Conservation (phyloP, 164 flowering plant genomes). For the Pachysandra terminalis region DNA sequence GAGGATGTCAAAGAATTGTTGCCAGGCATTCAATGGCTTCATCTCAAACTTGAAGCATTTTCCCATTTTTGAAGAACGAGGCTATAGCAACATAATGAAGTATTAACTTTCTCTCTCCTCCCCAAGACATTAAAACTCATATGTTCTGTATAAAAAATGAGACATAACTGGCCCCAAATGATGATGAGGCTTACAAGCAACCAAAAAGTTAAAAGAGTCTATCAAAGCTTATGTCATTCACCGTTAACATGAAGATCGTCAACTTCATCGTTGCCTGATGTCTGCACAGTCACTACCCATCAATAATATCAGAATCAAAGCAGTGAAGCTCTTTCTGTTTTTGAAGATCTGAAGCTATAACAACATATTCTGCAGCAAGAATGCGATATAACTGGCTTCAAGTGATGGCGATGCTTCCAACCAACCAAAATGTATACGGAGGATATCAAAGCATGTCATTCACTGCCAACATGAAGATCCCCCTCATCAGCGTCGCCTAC, state of each 20-base stretch:
- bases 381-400: too few species aligned
- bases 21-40: background rate
- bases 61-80: background rate
- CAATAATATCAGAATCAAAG: conserved; percentile 18
- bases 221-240: conserved; percentile 2
- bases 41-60: background rate
- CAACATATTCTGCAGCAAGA: background rate
- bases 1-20: background rate
- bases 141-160: background rate
- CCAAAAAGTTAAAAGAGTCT: too few species aligned
- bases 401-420: too few species aligned
- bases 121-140: background rate
- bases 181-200: too few species aligned
- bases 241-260: conserved; percentile 9
- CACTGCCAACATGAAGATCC: conserved; percentile 10
- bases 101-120: background rate
- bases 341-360: too few species aligned
- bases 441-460: background rate
- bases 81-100: background rate
- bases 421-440: too few species aligned
- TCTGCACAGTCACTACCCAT: conserved; percentile 23
- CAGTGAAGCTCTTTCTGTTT: too few species aligned
- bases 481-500: conserved; percentile 16
- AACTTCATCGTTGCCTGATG: conserved; percentile 9
- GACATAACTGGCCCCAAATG: too few species aligned